phyloP scores from a whole-genome alignment of 768 basidiomycete genomes.

The Dioszegia crocea region DNA sequence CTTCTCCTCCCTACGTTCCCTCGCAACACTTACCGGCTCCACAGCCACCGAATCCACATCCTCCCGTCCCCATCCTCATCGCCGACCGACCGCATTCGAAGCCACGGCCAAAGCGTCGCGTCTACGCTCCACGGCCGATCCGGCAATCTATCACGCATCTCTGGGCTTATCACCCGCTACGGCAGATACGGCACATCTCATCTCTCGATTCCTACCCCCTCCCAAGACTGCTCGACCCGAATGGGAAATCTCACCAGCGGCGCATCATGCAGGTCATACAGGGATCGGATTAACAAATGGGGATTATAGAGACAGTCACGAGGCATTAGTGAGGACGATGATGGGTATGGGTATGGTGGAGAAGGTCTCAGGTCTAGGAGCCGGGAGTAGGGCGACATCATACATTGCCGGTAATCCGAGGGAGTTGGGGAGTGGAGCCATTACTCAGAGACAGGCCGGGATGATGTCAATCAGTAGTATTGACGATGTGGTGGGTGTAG shows the following conservation, averaged over 20 bases:
- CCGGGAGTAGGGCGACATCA: not conserved
- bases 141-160: conserved; percentile 35
- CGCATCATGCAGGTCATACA: conserved; percentile 6
- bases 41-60: not conserved
- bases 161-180: conserved; percentile 31
- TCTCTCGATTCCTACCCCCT: conserved; percentile 37
- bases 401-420: not conserved
- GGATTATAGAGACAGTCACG: conserved; percentile 39
- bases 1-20: conserved; percentile 4
- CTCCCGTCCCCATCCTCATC: conserved; percentile 9
- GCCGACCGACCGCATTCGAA: conserved; percentile 36
- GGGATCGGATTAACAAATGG: conserved; percentile 30
- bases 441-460: not conserved
- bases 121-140: conserved; percentile 31
- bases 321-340: conserved; percentile 29
- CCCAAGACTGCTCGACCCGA: conserved; percentile 22
- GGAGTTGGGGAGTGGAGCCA: not conserved
- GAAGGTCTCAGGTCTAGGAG: not conserved
- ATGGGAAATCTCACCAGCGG: conserved; percentile 31
- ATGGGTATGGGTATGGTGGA: conserved; percentile 15
- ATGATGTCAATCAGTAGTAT: not conserved
- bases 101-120: conserved; percentile 23
- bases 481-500: conserved; percentile 12
- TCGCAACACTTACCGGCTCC: not conserved
- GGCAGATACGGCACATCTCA: conserved; percentile 38